Conservation (phyloP, 2,329 filamentous ascomycete species). For the Ramularia endophylla region DNA sequence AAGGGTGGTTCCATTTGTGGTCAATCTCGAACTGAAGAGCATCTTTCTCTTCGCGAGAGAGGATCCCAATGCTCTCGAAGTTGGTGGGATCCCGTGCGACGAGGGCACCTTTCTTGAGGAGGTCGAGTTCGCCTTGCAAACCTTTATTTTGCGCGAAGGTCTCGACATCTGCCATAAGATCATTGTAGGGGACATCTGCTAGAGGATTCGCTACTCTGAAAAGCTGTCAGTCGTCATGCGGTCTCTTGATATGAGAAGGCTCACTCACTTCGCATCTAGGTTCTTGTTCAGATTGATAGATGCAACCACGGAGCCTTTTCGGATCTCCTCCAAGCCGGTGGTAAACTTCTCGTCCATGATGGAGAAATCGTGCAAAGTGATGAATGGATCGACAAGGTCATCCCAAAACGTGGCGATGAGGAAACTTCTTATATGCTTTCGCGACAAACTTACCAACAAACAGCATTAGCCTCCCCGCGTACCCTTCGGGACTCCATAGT, state of each 20-base stretch:
- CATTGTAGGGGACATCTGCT: slow-evolving; percentile 45
- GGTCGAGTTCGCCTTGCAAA: slow-evolving; percentile 36
- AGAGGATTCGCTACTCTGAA: slow-evolving; percentile 48
- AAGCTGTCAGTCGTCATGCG: slow-evolving; percentile 2
- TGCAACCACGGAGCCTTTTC: slow-evolving; percentile 2
- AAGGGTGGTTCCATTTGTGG: slow-evolving; percentile 47
- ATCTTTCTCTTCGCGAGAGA: slow-evolving; percentile 38
- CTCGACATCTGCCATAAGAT: slow-evolving; percentile 51
- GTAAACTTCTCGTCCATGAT: background rate
- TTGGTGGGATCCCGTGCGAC: slow-evolving; percentile 44
- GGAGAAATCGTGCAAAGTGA: background rate
- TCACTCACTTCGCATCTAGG: slow-evolving; percentile 19
- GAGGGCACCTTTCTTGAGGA: slow-evolving; percentile 45
- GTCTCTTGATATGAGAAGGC: background rate
- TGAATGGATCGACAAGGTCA: no score
- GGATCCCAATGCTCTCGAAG: slow-evolving; percentile 39
- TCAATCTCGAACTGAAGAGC: slow-evolving; percentile 41
- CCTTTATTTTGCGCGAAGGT: slow-evolving; percentile 46
- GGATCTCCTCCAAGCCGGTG: slow-evolving; percentile 3
- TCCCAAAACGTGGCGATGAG: no score
- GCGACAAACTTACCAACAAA: no score
- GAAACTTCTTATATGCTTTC: no score
- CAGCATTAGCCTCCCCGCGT: no score
- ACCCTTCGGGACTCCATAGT: no score
- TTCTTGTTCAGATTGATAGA: slow-evolving; percentile 22